Evolutionary conservation across 768 basidiomycete species (phyloP).

Genomic region (Phaeotremella skinneri): DNA sequence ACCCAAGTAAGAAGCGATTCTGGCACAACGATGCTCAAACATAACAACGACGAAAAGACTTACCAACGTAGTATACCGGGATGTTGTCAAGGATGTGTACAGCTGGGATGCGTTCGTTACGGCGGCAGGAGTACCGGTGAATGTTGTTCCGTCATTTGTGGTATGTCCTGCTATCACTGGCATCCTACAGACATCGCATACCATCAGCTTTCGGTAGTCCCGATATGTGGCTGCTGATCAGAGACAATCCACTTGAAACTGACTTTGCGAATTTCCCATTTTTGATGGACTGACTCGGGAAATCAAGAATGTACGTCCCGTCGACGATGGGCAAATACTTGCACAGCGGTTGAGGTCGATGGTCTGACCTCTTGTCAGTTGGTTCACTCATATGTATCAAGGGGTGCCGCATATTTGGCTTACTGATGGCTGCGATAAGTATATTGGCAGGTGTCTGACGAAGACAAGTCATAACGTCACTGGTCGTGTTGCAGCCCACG

Average conservation of each 20-base stretch:
- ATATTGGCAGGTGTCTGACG: conserved; percentile 11
- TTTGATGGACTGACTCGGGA: conserved; percentile 14
- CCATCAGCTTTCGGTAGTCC: background rate
- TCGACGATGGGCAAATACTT: conserved; percentile 31
- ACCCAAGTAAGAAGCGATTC: no score
- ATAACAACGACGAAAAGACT: conserved; percentile 1
- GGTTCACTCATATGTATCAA: background rate
- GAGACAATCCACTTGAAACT: no score
- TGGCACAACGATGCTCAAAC: background rate
- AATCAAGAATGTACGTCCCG: conserved; percentile 20
- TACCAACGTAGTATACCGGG: conserved; percentile 22
- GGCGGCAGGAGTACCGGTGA: conserved; percentile 16
- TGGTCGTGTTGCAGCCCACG: conserved; percentile 19
- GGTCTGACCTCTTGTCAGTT: conserved; percentile 1
- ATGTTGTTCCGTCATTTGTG: conserved; percentile 28
- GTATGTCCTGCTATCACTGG: conserved; percentile 29
- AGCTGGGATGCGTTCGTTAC: conserved; percentile 20
- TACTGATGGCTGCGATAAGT: conserved; percentile 27
- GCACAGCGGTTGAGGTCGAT: conserved; percentile 25
- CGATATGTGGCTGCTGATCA: background rate
- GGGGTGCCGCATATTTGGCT: conserved; percentile 2
- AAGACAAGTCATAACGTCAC: conserved; percentile 22
- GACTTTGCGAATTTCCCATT: conserved; percentile 18
- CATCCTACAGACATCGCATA: conserved; percentile 8
- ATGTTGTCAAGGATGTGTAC: conserved; percentile 15